These are phyloP conservation scores for Tuber indicum DNA, from an alignment of 495 filamentous ascomycete genomes.

Conservation along the genomic window DNA sequence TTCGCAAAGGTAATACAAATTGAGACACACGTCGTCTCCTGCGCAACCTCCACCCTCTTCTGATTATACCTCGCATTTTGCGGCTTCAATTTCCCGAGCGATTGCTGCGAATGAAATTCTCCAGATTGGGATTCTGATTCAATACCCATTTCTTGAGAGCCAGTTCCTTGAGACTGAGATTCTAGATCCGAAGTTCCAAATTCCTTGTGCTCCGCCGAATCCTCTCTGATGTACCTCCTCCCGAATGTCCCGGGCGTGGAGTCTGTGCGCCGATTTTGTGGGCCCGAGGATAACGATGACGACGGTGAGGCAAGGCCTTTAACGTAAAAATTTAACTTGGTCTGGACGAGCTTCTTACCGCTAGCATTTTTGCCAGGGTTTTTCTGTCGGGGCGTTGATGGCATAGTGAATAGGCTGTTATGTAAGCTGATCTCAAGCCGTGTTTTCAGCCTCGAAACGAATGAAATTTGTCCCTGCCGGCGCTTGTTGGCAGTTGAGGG, in stretches of 20 bases:
- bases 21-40: constrained; percentile 24
- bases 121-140: neutral
- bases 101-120: neutral
- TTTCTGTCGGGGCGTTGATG: constrained; percentile 14
- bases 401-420: constrained; percentile 7
- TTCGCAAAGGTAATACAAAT: neutral
- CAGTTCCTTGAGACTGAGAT: neutral
- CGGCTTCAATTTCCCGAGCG: constrained; percentile 9
- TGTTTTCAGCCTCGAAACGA: neutral
- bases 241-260: neutral
- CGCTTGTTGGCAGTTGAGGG: neutral
- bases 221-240: constrained; percentile 1
- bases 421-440: neutral
- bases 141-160: neutral
- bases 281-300: neutral
- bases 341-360: constrained; percentile 27
- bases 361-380: constrained; percentile 5
- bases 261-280: constrained; percentile 3
- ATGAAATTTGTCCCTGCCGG: neutral
- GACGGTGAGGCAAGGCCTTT: neutral
- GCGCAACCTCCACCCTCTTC: constrained; percentile 18
- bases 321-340: constrained; percentile 18
- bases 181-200: neutral
- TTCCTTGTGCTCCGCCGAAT: constrained; percentile 10
- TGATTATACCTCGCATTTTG: constrained; percentile 14